Evolutionary conservation across 306 rosid species (phyloP).

Genomic region (Quercus bicolor): DNA sequence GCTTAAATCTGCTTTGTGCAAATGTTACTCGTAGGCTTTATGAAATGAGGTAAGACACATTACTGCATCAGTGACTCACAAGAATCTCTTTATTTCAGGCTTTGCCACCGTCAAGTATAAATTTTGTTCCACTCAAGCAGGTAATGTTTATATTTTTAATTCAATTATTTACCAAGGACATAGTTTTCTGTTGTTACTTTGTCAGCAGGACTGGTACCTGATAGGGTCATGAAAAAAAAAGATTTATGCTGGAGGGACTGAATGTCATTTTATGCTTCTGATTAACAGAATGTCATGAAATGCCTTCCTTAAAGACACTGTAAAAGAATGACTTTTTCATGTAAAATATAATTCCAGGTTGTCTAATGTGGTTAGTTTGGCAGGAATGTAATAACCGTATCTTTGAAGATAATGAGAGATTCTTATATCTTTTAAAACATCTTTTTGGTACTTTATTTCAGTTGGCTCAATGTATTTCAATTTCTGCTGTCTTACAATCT

Average conservation of each 20-base stretch:
- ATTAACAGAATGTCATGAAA: background rate
- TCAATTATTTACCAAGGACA: background rate
- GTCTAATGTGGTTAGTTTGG: too few species aligned
- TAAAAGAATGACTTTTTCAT: background rate
- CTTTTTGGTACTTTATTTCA: too few species aligned
- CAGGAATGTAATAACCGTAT: too few species aligned
- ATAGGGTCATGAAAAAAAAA: background rate
- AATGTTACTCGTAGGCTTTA: background rate
- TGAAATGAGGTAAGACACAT: background rate
- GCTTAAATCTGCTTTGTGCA: too few species aligned
- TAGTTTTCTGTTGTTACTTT: background rate
- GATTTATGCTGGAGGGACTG: background rate
- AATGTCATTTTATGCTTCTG: background rate
- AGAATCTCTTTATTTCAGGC: conserved; percentile 51
- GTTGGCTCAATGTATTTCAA: too few species aligned
- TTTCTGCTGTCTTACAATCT: too few species aligned
- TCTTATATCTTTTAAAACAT: too few species aligned
- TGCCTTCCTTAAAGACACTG: background rate
- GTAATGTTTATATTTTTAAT: conserved; percentile 33
- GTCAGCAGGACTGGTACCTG: background rate
- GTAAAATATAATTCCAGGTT: too few species aligned
- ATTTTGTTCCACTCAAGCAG: conserved; percentile 85
- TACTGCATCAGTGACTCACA: conserved; percentile 14
- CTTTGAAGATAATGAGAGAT: too few species aligned
- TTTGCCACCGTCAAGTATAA: conserved; percentile 72